These are phyloP conservation scores for Austroboletus niveus DNA, from an alignment of 1,284 basidiomycete genomes.

Conservation along the genomic window DNA sequence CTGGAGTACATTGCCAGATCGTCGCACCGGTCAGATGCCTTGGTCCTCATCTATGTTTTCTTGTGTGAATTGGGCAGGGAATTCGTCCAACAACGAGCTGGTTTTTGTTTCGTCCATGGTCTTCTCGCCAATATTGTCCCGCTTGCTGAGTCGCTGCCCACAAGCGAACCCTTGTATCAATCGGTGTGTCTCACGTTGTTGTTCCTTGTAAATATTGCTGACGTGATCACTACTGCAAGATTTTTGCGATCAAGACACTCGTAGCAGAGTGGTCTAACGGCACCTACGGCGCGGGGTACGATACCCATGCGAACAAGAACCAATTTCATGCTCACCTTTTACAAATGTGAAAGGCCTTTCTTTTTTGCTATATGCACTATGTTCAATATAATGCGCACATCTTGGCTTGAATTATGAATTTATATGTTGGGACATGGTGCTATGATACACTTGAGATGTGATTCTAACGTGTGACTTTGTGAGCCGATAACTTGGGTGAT, in stretches of 20 bases:
- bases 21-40: slow-evolving; percentile 17
- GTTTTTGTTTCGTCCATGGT: slow-evolving; percentile 12
- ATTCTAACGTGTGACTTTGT: slow-evolving; percentile 21
- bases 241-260: slow-evolving; percentile 12
- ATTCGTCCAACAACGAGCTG: slow-evolving; percentile 10
- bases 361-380: background rate
- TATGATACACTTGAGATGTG: slow-evolving; percentile 29
- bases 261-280: slow-evolving; percentile 10
- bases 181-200: slow-evolving; percentile 11
- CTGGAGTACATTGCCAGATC: slow-evolving; percentile 12
- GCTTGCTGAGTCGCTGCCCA: background rate
- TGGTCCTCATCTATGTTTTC: slow-evolving; percentile 18
- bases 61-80: slow-evolving; percentile 17
- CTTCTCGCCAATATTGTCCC: slow-evolving; percentile 13
- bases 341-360: background rate
- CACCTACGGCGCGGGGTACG: slow-evolving; percentile 7
- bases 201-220: background rate
- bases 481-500: slow-evolving; percentile 6
- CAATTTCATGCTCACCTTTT: background rate
- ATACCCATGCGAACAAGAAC: background rate
- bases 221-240: slow-evolving; percentile 7
- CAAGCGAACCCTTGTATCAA: slow-evolving; percentile 9
- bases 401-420: slow-evolving; percentile 15
- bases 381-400: slow-evolving; percentile 2
- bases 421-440: slow-evolving; percentile 7